phyloP scores from a whole-genome alignment of 805 yeast species.

The Alloascoidea hylecoeti region DNA sequence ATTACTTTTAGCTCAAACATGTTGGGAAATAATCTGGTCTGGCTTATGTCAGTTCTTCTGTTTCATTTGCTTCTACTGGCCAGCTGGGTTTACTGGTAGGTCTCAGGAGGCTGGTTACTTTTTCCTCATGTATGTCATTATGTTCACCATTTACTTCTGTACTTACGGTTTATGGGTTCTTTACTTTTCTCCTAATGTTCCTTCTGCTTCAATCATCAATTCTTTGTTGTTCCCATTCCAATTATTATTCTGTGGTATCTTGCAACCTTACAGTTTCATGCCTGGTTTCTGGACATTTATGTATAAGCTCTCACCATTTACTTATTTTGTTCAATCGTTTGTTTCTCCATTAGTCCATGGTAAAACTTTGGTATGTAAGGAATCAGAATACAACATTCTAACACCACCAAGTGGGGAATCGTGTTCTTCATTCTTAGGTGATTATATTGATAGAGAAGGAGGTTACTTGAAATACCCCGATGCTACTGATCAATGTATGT shows the following conservation, averaged over 20 bases:
- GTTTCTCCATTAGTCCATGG: slow-evolving; percentile 23
- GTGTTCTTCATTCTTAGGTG: slow-evolving; percentile 28
- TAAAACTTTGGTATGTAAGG: slow-evolving; percentile 21
- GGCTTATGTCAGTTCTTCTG: slow-evolving; percentile 25
- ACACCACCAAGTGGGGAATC: slow-evolving; percentile 32
- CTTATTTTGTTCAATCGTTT: too few relatives aligned
- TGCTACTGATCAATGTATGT: slow-evolving; percentile 20
- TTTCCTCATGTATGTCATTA: slow-evolving; percentile 22
- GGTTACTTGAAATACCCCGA: slow-evolving; percentile 38
- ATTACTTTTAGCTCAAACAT: slow-evolving; percentile 23
- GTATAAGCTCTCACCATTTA: slow-evolving; percentile 31
- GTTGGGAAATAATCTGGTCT: slow-evolving; percentile 34
- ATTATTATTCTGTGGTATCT: slow-evolving; percentile 19
- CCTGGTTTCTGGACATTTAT: slow-evolving; percentile 36
- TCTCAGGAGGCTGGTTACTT: slow-evolving; percentile 16
- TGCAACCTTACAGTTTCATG: slow-evolving; percentile 27
- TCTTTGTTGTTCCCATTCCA: slow-evolving; percentile 20
- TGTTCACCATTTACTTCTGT: slow-evolving; percentile 17
- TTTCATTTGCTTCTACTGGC: slow-evolving; percentile 34
- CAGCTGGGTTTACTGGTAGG: slow-evolving; percentile 21
- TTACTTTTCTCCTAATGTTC: slow-evolving; percentile 28
- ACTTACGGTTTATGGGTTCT: slow-evolving; percentile 24
- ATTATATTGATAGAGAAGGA: slow-evolving; percentile 17
- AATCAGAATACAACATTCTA: slow-evolving; percentile 22
- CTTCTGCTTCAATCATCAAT: slow-evolving; percentile 25